phyloP scores from a whole-genome alignment of 2,329 filamentous ascomycete species.

The Blastomyces gilchristii region DNA sequence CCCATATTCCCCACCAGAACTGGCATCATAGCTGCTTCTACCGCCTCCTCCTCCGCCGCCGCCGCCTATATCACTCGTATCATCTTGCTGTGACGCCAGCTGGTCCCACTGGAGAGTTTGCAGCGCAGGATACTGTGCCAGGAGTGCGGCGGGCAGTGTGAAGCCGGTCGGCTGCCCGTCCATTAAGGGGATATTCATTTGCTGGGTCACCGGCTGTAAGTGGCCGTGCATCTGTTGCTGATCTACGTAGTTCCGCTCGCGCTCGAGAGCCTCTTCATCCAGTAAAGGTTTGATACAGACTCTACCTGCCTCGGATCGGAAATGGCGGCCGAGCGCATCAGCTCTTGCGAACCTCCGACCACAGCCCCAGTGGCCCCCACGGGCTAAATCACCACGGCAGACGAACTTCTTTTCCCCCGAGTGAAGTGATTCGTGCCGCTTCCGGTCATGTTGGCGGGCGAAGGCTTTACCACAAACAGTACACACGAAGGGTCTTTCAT shows the following conservation, averaged over 20 bases:
- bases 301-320: conserved; percentile 86
- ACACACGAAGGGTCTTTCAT: conserved; percentile 94
- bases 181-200: conserved; percentile 51
- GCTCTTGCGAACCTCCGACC: conserved; percentile 87
- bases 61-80: conserved; percentile 52
- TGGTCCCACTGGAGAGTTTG: conserved; percentile 83
- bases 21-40: conserved; percentile 40
- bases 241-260: conserved; percentile 64
- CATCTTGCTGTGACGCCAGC: conserved; percentile 50
- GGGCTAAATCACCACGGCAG: conserved; percentile 81
- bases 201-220: conserved; percentile 46
- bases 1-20: conserved; percentile 35
- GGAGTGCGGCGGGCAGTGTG: conserved; percentile 70
- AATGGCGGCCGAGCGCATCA: conserved; percentile 87
- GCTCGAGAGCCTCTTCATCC: conserved; percentile 81
- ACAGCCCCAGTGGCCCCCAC: conserved; percentile 80
- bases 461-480: conserved; percentile 96
- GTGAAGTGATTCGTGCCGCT: conserved; percentile 91
- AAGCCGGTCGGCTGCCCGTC: conserved; percentile 51
- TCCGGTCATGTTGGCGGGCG: conserved; percentile 91
- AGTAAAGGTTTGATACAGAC: conserved; percentile 96
- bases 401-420: conserved; percentile 98
- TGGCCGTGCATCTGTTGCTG: conserved; percentile 51
- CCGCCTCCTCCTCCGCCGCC: conserved; percentile 42
- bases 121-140: conserved; percentile 89